Evolutionary conservation across 2,329 filamentous ascomycete genomes (phyloP).

Genomic region (Exophiala xenobiotica): DNA sequence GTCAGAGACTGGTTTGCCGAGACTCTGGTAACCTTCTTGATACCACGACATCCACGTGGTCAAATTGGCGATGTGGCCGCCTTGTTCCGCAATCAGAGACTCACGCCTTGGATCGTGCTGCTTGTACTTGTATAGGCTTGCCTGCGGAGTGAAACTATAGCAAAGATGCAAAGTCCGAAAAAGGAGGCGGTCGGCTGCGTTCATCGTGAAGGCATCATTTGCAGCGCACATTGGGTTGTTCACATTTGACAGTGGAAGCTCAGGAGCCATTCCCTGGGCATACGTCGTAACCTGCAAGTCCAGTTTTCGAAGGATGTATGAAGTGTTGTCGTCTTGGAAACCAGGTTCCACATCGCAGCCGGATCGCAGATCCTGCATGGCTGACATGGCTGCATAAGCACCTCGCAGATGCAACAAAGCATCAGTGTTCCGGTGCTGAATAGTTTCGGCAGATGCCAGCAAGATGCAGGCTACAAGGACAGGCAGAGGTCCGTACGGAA

Average conservation of each 20-base stretch:
- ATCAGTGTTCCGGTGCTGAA: constrained; percentile 6
- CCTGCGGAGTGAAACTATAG: constrained; percentile 3
- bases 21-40: too few relatives aligned
- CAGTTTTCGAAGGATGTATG: constrained; percentile 3
- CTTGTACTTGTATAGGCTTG: background rate
- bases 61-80: constrained; percentile 5
- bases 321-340: background rate
- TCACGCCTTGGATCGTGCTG: background rate
- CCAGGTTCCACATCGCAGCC: background rate
- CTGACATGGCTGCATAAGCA: constrained; percentile 4
- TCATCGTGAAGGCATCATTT: background rate
- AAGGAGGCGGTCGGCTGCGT: background rate
- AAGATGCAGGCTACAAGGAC: constrained; percentile 8
- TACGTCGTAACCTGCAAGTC: constrained; percentile 11
- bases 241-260: background rate
- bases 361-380: background rate
- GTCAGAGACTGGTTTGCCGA: background rate
- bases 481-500: constrained; percentile 2
- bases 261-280: background rate
- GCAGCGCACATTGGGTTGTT: background rate
- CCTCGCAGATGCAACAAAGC: constrained; percentile 14
- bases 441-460: constrained; percentile 9
- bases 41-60: constrained; percentile 6
- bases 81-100: constrained; percentile 3
- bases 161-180: constrained; percentile 7